Conservation (phyloP, 208 protist genomes). For the Acanthamoeba polyphaga region DNA sequence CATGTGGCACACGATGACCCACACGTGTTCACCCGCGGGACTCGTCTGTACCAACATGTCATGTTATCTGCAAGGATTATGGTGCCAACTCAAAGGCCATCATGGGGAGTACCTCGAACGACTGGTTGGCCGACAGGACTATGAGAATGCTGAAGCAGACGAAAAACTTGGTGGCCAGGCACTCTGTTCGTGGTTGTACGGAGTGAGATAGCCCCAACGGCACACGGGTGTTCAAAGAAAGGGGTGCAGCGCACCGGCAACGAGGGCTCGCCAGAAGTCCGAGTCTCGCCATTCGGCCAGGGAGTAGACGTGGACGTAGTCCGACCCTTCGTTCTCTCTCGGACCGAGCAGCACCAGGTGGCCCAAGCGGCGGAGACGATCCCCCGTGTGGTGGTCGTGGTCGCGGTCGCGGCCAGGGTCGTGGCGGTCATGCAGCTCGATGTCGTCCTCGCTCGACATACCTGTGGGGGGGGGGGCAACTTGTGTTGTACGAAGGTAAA, state of each 20-base stretch:
- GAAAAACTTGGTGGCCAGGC: slow-evolving; percentile 34
- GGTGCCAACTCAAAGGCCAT: too few species aligned
- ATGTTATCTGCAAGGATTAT: not conserved
- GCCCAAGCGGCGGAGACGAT: not conserved
- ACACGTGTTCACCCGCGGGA: not conserved
- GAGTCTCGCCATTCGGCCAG: slow-evolving; percentile 17
- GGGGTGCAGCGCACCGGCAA: not conserved
- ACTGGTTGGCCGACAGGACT: not conserved
- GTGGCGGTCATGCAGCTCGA: too few species aligned
- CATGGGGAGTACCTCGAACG: not conserved
- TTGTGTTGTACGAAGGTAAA: too few species aligned
- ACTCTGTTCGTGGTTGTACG: not conserved
- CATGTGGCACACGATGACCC: slow-evolving; percentile 42
- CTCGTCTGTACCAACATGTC: not conserved
- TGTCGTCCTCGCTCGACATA: too few species aligned
- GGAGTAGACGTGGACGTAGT: slow-evolving; percentile 5
- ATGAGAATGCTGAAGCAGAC: slow-evolving; percentile 55
- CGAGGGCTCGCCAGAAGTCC: slow-evolving; percentile 16
- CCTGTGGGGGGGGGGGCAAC: too few species aligned
- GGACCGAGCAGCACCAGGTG: not conserved
- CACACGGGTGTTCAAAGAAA: not conserved
- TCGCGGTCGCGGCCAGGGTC: not conserved
- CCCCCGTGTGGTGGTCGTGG: not conserved
- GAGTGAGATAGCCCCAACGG: not conserved
- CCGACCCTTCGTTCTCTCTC: not conserved